phyloP scores from a whole-genome alignment of 2,329 filamentous ascomycete species.

The Escovopsis sp. region DNA sequence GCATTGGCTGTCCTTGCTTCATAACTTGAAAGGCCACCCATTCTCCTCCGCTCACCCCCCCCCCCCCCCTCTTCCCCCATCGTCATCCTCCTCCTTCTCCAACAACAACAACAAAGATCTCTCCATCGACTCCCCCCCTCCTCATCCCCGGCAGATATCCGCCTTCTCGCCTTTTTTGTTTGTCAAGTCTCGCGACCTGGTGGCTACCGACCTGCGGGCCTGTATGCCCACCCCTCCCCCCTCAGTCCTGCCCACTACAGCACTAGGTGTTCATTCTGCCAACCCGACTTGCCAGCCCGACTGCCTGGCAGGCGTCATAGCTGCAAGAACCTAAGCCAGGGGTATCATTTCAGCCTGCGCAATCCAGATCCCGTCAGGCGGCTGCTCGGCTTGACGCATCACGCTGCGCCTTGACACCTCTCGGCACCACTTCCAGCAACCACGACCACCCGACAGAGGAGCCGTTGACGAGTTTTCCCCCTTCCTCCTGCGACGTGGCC shows the following conservation, averaged over 20 bases:
- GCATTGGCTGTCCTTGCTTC: too few relatives aligned
- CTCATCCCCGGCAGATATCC: slow-evolving; percentile 2
- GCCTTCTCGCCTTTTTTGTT: not conserved
- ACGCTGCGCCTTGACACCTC: slow-evolving; percentile 43
- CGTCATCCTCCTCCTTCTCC: not conserved
- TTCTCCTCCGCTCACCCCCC: too few relatives aligned
- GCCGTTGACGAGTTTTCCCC: slow-evolving; percentile 34
- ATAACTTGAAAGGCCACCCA: too few relatives aligned
- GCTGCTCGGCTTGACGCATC: slow-evolving; percentile 36
- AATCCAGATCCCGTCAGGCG: slow-evolving; percentile 11
- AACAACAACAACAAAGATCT: not conserved
- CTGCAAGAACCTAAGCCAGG: slow-evolving; percentile 5
- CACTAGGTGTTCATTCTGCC: slow-evolving; percentile 4
- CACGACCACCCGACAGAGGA: not conserved
- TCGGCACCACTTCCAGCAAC: slow-evolving; percentile 23
- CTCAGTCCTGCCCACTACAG: slow-evolving; percentile 1
- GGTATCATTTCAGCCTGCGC: slow-evolving; percentile 1
- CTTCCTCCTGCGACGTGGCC: slow-evolving; percentile 43
- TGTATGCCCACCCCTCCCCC: slow-evolving; percentile 2
- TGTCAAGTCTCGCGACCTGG: slow-evolving; percentile 1
- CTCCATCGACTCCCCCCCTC: not conserved
- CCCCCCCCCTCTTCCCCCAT: not conserved
- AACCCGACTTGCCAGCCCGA: slow-evolving; percentile 5
- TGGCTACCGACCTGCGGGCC: slow-evolving; percentile 1
- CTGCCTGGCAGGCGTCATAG: slow-evolving; percentile 7